Evolutionary conservation across 2,329 filamentous ascomycete genomes (phyloP), one percentile per base, ranked within the genome.

Genomic region (Fusarium solani-melongenae): DNA sequence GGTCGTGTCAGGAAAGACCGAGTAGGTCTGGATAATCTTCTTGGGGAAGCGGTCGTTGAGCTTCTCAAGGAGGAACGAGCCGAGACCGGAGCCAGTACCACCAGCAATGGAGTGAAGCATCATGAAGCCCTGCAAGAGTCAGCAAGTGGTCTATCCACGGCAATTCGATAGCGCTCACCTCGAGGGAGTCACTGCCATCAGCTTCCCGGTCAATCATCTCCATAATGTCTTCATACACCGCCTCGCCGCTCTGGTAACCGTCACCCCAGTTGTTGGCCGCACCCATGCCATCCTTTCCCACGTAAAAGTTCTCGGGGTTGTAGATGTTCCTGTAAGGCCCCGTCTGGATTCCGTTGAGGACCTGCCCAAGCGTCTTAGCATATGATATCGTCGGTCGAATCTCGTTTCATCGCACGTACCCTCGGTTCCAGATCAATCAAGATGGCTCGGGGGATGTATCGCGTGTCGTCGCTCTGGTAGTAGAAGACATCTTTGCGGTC

Each of bases 181-280:
- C 96, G 5, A 99, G 88, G 61, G 95, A 98, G 83, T 99, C 96
- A 81, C 96, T 98, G 34, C 97, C 97, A 83, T 99, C 96, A 17
- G 97, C 96, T 82, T 99, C 96, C 69, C 96, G 93, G 81, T 99
- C 96, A 79, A 99, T 98, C 95, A 99, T 99, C 82, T 99, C 97
- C 88, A 99, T 94, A 64, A 99, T 94, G 82, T 99, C 96, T 83
- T 99, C 96, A 77, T 96, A 94, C 22, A 99, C 94, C 51, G 89
- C 88, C 82, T 98, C 95, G 76, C 95, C 96, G 62, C 94, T 95
- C 75, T 96, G 92, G 84, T 99, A 99, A 55, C 96, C 96, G 79
- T 96, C 93, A 70, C 95, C 96, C 96, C 96, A 99, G 83, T 98
- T 99, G 84, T 99, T 99, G 53, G 95, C 96, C 8, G 96, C 96